Evolutionary conservation across 23 red algal species (phyloP).

Genomic region (Gracilaria domingensis): DNA sequence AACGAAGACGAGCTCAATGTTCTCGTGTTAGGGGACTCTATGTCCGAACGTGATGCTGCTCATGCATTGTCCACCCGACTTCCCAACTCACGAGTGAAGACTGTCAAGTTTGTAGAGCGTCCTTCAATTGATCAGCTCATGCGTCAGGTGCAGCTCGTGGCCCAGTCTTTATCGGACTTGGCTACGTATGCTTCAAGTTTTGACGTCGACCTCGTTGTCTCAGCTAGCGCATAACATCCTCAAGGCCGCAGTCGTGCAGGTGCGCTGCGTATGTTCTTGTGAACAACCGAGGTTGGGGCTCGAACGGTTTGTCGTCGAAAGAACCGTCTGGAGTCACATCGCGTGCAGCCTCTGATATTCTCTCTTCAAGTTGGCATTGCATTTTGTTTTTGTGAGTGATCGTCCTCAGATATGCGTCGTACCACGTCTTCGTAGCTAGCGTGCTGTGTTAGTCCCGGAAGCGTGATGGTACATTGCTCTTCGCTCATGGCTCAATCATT

Average conservation of each 20-base stretch:
- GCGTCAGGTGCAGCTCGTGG: slow-evolving; percentile 85
- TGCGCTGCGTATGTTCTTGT: background rate
- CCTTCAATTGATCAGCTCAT: slow-evolving; percentile 87
- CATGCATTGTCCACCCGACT: slow-evolving; percentile 78
- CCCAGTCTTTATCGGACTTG: slow-evolving; percentile 67
- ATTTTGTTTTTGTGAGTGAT: background rate
- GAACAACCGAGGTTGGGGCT: background rate
- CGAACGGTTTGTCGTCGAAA: slow-evolving; percentile 26
- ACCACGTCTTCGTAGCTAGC: background rate
- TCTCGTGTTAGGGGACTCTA: slow-evolving; percentile 89
- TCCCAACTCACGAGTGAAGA: slow-evolving; percentile 82
- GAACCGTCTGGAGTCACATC: background rate
- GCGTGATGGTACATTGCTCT: background rate
- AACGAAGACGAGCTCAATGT: slow-evolving; percentile 85
- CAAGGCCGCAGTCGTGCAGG: background rate
- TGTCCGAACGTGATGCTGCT: slow-evolving; percentile 92
- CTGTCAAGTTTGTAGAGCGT: slow-evolving; percentile 96
- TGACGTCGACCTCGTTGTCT: slow-evolving; percentile 72
- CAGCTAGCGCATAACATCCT: slow-evolving; percentile 38
- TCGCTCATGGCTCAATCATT: background rate
- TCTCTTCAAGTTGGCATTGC: slow-evolving; percentile 12
- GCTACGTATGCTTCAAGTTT: slow-evolving; percentile 62
- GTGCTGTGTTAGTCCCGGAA: background rate
- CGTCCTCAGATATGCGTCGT: background rate
- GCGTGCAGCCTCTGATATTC: background rate